Percentiles rank a stretch among this genome's conserved stretches.
phyloP scores from a whole-genome alignment of 225 moss, liverwort and hornwort genomes.

The Sphagnum contortum region DNA sequence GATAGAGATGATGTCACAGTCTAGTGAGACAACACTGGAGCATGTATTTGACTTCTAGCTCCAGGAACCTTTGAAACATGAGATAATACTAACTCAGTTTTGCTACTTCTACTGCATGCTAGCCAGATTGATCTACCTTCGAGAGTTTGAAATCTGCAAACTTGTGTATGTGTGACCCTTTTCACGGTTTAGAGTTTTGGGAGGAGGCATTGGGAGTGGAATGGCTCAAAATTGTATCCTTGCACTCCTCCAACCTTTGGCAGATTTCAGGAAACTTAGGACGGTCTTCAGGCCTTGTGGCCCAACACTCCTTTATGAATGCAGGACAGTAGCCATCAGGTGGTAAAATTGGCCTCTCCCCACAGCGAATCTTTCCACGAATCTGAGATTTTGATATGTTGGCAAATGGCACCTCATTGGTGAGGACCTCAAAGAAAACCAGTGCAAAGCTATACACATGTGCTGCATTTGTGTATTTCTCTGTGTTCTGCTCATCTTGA shows the following conservation, averaged over 20 bases:
- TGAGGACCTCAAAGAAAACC: constrained; percentile 35
- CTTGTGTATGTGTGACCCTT: no score
- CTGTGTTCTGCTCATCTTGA: constrained; percentile 2
- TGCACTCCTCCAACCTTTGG: constrained; percentile 27
- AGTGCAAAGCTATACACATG: constrained; percentile 56
- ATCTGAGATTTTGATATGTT: constrained; percentile 13
- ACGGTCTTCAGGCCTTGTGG: constrained; percentile 23
- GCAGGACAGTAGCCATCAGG: constrained; percentile 17
- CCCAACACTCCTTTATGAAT: constrained; percentile 35
- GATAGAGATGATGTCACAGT: no score
- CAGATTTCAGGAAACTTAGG: constrained; percentile 33
- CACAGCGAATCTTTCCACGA: constrained; percentile 21
- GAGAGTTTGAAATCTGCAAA: no score
- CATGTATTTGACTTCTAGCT: no score
- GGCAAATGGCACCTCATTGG: constrained; percentile 24
- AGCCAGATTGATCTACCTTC: no score
- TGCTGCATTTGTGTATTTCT: constrained; percentile 24
- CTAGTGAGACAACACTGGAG: no score
- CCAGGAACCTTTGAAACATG: no score
- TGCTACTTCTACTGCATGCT: no score
- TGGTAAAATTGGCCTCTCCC: constrained; percentile 25
- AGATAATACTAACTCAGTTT: no score
- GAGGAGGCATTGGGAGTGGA: constrained; percentile 14
- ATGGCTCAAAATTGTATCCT: constrained; percentile 31
- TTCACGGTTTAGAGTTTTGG: no score